Percentiles rank a stretch among this genome's conserved stretches.
These are phyloP conservation scores for Aspergillus viridinutans DNA, from an alignment of 2,329 filamentous ascomycete genomes.

Conservation along the genomic window DNA sequence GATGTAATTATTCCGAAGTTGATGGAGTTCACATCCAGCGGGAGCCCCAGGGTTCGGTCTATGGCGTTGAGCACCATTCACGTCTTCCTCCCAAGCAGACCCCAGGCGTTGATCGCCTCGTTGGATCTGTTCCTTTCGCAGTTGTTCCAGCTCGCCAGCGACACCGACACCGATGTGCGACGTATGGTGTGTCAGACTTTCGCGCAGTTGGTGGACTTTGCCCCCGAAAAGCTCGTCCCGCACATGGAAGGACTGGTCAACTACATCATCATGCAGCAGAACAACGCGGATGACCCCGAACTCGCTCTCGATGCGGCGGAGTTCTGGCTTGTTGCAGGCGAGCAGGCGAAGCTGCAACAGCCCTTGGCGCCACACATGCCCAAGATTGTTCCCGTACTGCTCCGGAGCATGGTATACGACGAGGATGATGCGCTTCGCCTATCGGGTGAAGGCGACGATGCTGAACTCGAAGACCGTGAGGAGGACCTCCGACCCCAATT, in stretches of 20 bases:
- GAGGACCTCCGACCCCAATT: conserved; percentile 93
- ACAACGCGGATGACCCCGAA: conserved; percentile 74
- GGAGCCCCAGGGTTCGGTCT: conserved; percentile 70
- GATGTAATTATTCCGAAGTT: conserved; percentile 87
- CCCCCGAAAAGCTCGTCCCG: conserved; percentile 84
- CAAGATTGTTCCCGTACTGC: conserved; percentile 82
- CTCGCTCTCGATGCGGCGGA: conserved; percentile 92
- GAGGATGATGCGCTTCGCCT: conserved; percentile 86
- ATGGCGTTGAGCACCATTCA: conserved; percentile 82
- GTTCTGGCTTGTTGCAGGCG: conserved; percentile 93
- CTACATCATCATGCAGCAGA: conserved; percentile 88
- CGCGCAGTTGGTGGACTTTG: conserved; percentile 83
- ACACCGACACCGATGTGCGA: conserved; percentile 75
- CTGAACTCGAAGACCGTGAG: conserved; percentile 81
- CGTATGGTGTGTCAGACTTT: conserved; percentile 92
- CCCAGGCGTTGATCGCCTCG: conserved; percentile 73
- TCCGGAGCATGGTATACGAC: conserved; percentile 94
- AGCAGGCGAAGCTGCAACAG: conserved; percentile 75
- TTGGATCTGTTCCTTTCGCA: conserved; percentile 78
- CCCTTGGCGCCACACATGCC: conserved; percentile 71
- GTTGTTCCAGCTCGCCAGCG: conserved; percentile 75
- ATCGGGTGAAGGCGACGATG: conserved; percentile 80
- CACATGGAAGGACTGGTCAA: conserved; percentile 85
- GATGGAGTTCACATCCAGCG: conserved; percentile 76
- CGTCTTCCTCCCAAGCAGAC: conserved; percentile 81